A percentile compares a stretch with the other conserved stretches of the same genome.
Conservation (phyloP, 2,329 filamentous ascomycete genomes). For the Exophiala xenobiotica region DNA sequence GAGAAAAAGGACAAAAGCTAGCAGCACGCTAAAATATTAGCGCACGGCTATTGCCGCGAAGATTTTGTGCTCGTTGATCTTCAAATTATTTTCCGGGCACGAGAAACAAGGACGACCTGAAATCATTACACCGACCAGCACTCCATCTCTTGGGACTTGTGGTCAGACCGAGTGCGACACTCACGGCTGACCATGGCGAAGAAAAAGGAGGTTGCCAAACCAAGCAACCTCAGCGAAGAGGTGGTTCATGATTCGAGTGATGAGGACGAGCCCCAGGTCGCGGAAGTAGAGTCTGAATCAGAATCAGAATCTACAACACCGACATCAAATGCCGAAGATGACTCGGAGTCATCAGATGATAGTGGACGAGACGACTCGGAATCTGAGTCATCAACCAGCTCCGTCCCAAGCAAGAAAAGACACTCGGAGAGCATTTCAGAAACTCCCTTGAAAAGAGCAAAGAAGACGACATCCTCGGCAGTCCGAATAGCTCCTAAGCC, state of each 20-base stretch:
- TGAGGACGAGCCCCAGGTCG: slow-evolving; percentile 9
- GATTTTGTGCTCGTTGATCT: slow-evolving; percentile 1
- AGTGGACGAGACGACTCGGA: slow-evolving; percentile 10
- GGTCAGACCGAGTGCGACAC: not conserved
- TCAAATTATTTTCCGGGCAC: not conserved
- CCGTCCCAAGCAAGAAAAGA: slow-evolving; percentile 17
- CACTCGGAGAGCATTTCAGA: slow-evolving; percentile 2
- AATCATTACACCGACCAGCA: not conserved
- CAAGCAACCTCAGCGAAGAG: slow-evolving; percentile 23
- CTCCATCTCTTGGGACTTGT: not conserved
- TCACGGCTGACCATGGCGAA: slow-evolving; percentile 9
- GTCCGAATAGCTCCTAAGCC: slow-evolving; percentile 34
- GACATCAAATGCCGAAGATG: slow-evolving; percentile 1
- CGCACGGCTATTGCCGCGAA: slow-evolving; percentile 4
- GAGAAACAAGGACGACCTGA: too few relatives aligned
- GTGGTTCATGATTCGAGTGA: slow-evolving; percentile 25
- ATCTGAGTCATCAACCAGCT: slow-evolving; percentile 8
- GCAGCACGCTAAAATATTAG: not conserved
- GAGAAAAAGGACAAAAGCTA: too few relatives aligned
- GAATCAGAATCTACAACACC: slow-evolving; percentile 6
- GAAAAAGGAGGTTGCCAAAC: slow-evolving; percentile 1
- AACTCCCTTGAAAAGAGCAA: slow-evolving; percentile 6
- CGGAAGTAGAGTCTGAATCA: slow-evolving; percentile 2
- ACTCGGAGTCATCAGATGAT: not conserved
- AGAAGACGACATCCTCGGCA: slow-evolving; percentile 4